A percentile compares a stretch with the other conserved stretches of the same genome.
Conservation (phyloP, 2,329 filamentous ascomycete species). For the Elsinoe arachidis region DNA sequence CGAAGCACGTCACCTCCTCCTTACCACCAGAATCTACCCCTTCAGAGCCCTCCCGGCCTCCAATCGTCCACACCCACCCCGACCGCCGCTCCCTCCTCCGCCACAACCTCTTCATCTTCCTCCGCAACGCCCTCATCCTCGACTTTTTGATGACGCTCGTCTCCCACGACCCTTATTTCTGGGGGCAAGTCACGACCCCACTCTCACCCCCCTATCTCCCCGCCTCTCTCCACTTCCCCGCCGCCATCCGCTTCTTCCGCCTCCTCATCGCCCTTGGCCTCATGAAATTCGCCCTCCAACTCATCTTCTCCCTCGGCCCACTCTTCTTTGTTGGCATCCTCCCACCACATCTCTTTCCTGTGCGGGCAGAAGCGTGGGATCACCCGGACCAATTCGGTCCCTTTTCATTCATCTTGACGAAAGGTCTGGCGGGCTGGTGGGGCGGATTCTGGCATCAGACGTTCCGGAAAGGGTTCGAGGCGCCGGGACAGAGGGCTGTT, state of each 20-base stretch:
- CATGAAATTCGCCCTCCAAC: constrained; percentile 52
- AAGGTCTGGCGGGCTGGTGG: constrained; percentile 76
- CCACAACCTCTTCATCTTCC: constrained; percentile 35
- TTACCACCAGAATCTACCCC: background rate
- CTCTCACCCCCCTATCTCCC: constrained; percentile 38
- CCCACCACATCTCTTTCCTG: constrained; percentile 51
- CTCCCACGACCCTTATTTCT: constrained; percentile 73
- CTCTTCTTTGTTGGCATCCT: constrained; percentile 52
- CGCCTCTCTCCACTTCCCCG: constrained; percentile 32
- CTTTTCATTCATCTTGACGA: constrained; percentile 49
- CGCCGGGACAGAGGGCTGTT: constrained; percentile 46
- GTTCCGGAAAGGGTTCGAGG: constrained; percentile 64
- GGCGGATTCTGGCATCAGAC: constrained; percentile 84
- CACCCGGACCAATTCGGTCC: constrained; percentile 52
- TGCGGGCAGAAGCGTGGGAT: constrained; percentile 52
- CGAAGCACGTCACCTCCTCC: constrained; percentile 18
- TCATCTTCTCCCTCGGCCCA: constrained; percentile 53
- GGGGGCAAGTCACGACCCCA: constrained; percentile 44
- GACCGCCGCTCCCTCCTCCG: constrained; percentile 30
- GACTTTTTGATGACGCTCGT: constrained; percentile 62
- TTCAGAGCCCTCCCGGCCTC: background rate
- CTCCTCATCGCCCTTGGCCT: constrained; percentile 47
- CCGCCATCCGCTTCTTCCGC: constrained; percentile 48
- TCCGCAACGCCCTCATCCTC: constrained; percentile 55
- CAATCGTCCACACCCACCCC: constrained; percentile 11